phyloP scores from a whole-genome alignment of 2,329 filamentous ascomycete species.

The Calonectria naviculata region DNA sequence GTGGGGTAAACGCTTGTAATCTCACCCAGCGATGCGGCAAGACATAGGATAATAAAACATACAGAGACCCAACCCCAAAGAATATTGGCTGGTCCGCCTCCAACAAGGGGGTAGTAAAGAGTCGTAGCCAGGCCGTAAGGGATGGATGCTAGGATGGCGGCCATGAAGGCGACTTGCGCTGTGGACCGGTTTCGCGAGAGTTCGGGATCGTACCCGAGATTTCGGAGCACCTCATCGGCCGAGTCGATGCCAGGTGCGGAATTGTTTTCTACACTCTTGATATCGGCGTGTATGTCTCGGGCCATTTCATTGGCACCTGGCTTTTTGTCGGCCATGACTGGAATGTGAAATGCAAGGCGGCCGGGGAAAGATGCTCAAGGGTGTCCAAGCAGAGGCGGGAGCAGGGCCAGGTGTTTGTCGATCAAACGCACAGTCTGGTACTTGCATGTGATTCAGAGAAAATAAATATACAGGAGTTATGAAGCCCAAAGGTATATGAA shows the following conservation, averaged over 20 bases:
- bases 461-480: no score
- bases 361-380: no score
- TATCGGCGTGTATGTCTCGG: neutral
- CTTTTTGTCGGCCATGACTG: neutral
- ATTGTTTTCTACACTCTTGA: neutral
- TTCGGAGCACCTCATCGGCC: neutral
- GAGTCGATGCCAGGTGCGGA: neutral
- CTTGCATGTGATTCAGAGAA: neutral
- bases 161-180: neutral
- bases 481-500: neutral
- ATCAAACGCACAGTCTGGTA: neutral
- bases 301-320: neutral
- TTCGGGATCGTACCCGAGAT: neutral
- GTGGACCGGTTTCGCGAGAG: conserved; percentile 7
- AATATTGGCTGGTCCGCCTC: conserved; percentile 6
- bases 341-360: neutral
- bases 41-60: neutral
- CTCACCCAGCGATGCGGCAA: conserved; percentile 2
- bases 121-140: conserved; percentile 4
- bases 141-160: conserved; percentile 1
- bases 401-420: no score
- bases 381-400: neutral
- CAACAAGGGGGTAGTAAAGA: neutral
- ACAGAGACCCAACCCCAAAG: neutral
- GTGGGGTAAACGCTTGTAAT: conserved; percentile 7